Evolutionary conservation across 805 yeast species (phyloP), one percentile per base, ranked within the genome.

Genomic region (Ogataea allantospora): DNA sequence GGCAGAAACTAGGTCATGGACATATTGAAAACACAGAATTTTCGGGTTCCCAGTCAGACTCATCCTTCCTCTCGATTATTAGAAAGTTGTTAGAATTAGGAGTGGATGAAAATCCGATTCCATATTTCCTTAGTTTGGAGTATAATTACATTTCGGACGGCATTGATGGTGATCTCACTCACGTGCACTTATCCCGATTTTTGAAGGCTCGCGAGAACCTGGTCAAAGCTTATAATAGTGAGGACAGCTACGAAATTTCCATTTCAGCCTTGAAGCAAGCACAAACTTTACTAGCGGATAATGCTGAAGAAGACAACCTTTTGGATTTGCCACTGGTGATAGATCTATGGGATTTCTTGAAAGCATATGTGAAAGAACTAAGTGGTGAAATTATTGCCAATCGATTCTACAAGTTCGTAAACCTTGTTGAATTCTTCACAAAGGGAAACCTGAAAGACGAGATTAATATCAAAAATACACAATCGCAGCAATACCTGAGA

Each of bases 41-140:
- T 11, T 43, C 51, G 24, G 49, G 35, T 27, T 10, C 40, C 11
- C 46, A 42, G 17, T 20, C 43, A 3, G 50, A 42, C 5, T 34
- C 42, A 3, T 31, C 50, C 6, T 70, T 73, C 42, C 50, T 73
- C 14, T 63, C 67, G 8, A 53, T 70, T 9, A 71, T 82, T 16
- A 67, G 71, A n/a, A 75, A 73, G 46, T 62, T 83, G 22, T 57
- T 80, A 30, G 86, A 82, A 44, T 62, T 84, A 22, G 83, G 80
- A n/a, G 70, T 74, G 2, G 80, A 76, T 39, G 57, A 55, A 27
- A 81, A 78, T 53, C 91, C 91, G 5, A 74, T 83, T 5, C 55
- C 69, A 15, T 77, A 72, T 36, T 83, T 88, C 78, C 69, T 83
- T 19, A 63, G 70, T 27, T 60, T 72, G 13, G 81, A 73, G 50